Evolutionary conservation across 2,329 filamentous ascomycete species (phyloP).

Genomic region (Coniochaeta sp.): DNA sequence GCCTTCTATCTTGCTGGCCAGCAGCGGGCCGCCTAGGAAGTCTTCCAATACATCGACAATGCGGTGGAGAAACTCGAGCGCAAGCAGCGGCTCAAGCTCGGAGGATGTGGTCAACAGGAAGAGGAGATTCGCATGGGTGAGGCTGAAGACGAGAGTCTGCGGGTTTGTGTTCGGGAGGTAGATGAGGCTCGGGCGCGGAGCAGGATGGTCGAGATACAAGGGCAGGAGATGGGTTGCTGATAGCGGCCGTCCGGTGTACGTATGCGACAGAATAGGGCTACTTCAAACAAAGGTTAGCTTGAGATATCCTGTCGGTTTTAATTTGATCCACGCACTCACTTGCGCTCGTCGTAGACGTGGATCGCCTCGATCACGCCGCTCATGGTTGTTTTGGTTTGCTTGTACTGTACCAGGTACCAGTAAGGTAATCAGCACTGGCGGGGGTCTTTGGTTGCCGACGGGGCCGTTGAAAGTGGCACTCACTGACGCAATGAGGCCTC

Average conservation of each 20-base stretch:
- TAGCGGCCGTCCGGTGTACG: slow-evolving; percentile 76
- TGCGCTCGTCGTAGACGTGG: slow-evolving; percentile 94
- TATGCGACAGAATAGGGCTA: slow-evolving; percentile 78
- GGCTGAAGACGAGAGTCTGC: slow-evolving; percentile 80
- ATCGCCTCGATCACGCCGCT: slow-evolving; percentile 87
- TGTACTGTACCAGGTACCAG: too few species aligned
- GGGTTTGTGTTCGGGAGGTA: slow-evolving; percentile 78
- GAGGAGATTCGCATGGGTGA: slow-evolving; percentile 79
- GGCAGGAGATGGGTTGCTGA: slow-evolving; percentile 70
- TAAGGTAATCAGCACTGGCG: too few species aligned
- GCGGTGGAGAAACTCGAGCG: slow-evolving; percentile 91
- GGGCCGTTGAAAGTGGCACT: too few species aligned
- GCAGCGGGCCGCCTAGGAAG: slow-evolving; percentile 80
- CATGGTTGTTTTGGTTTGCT: slow-evolving; percentile 42
- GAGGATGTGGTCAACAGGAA: slow-evolving; percentile 78
- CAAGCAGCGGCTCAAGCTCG: slow-evolving; percentile 82
- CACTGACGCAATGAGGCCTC: slow-evolving; percentile 17
- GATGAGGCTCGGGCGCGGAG: slow-evolving; percentile 77
- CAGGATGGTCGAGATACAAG: slow-evolving; percentile 76
- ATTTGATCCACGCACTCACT: slow-evolving; percentile 44
- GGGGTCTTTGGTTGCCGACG: too few species aligned
- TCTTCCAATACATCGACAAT: slow-evolving; percentile 90
- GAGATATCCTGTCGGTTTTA: neutral
- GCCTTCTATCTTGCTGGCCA: slow-evolving; percentile 78
- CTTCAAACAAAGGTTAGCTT: slow-evolving; percentile 37